Percentiles rank a stretch among this genome's conserved stretches.
Conservation (phyloP, 2,329 filamentous ascomycete species). For the Setomelanomma holmii region DNA sequence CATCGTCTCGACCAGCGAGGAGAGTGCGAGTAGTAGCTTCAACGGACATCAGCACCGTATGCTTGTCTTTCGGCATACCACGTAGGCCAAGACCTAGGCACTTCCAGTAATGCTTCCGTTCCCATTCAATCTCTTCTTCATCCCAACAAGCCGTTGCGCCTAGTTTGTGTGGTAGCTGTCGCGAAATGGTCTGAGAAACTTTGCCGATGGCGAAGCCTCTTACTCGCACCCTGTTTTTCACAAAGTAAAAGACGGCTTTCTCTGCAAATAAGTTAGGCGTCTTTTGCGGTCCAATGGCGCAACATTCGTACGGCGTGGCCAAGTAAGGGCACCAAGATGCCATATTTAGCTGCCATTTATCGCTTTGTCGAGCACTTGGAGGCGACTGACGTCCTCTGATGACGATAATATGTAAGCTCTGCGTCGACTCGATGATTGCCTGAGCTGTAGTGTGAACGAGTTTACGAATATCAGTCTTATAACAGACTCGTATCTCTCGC, state of each 20-base stretch:
- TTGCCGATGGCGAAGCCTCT: background rate
- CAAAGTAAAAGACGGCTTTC: background rate
- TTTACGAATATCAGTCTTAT: background rate
- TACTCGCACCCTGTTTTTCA: background rate
- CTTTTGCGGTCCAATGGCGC: background rate
- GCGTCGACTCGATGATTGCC: background rate
- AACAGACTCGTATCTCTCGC: background rate
- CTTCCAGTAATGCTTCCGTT: background rate
- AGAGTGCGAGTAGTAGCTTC: background rate
- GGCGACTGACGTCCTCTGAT: conserved; percentile 1
- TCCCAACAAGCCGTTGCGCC: background rate
- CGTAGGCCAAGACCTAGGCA: background rate
- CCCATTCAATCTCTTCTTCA: background rate
- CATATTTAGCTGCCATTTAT: background rate
- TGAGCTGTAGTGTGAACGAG: background rate
- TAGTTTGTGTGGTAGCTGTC: background rate
- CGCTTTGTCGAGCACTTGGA: background rate
- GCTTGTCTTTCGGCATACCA: background rate
- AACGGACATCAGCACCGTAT: background rate
- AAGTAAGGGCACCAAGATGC: conserved; percentile 1
- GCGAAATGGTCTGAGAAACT: background rate
- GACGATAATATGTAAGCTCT: background rate
- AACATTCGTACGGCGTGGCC: background rate
- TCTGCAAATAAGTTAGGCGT: background rate
- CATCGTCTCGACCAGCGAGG: background rate